Evolutionary conservation across 2,329 filamentous ascomycete genomes (phyloP), one percentile per base, ranked within the genome.

Genomic region (Apiospora malaysiana): DNA sequence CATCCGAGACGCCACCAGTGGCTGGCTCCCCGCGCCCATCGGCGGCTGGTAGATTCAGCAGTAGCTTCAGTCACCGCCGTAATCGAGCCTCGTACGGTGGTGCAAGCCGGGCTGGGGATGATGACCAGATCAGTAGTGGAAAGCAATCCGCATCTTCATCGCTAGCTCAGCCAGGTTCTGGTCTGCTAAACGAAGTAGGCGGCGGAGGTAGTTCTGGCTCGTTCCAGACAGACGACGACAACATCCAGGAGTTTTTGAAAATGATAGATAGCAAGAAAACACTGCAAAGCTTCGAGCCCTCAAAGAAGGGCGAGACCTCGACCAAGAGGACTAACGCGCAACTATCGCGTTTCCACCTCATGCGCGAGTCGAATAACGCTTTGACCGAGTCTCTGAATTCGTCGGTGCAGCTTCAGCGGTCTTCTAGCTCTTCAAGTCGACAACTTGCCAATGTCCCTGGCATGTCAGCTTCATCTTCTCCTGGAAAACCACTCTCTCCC

Each of bases 321-420:
- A 91, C 91, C 66, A 93, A 92, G 78, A 89, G 90, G 74, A 95
- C 94, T 0, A 91, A 91, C 46, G 93, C 93, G 56, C 93, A 95
- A 75, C 86, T 97, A 51, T 92, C 91, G 27, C 94, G 93, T 76
- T 98, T 96, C 78, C 94, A 96, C 76, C 88, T 90, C 71, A 95
- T 98, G 93, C 89, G 90, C 74, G 95, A 98, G 72, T 95, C 94
- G 0, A 95, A 97, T 78, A 93, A 94, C 70, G 93, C 90, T 6
- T 87, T 99, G 51, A 97, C 94, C 0, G 96, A 99, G 69, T 97
- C 94, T 0, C 94, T 99, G 87, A 94, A 94, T 40, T 96, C 94
- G 0, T 98, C 95, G 0, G 88, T 94, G 76, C 90, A 97, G 75
- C 84, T 98, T 71, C 93, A 97, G 66, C 90, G 93, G 49, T 96